These are phyloP conservation scores for Neurospora terricola DNA, from an alignment of 495 filamentous ascomycete species.

Conservation along the genomic window DNA sequence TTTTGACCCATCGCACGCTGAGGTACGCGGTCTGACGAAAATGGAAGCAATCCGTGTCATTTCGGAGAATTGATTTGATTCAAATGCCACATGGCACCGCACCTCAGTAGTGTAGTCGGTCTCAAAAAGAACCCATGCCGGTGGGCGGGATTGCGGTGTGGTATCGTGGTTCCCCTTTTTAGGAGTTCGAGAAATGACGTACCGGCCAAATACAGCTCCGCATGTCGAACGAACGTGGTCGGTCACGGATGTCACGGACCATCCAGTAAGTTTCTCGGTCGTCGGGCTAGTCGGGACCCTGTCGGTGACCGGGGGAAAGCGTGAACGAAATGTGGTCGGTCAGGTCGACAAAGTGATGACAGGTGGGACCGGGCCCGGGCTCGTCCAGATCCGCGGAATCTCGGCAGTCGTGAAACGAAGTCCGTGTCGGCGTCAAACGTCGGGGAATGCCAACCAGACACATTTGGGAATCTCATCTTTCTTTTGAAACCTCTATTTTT, in stretches of 20 bases:
- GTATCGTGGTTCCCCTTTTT: not conserved
- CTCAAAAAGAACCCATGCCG: not conserved
- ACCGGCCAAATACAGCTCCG: not conserved
- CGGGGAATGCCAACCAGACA: not conserved
- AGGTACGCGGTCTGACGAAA: not conserved
- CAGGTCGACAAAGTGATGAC: not conserved
- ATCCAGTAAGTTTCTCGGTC: not conserved
- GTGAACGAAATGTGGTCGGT: not conserved
- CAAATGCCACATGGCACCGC: not conserved
- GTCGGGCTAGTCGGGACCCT: not conserved
- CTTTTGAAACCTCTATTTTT: not conserved
- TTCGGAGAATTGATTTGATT: not conserved
- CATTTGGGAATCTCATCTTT: not conserved
- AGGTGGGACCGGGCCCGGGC: not conserved
- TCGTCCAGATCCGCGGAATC: not conserved
- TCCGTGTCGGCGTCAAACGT: not conserved
- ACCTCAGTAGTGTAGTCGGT: not conserved
- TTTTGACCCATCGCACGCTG: not conserved
- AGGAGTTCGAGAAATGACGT: not conserved
- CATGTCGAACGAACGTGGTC: not conserved
- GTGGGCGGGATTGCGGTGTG: not conserved
- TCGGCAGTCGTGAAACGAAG: not conserved
- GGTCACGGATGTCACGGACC: not conserved
- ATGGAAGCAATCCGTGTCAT: not conserved
- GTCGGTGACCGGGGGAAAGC: not conserved